These are phyloP conservation scores for Gentiana dahurica DNA, from an alignment of 257 asterid genomes.

Conservation along the genomic window DNA sequence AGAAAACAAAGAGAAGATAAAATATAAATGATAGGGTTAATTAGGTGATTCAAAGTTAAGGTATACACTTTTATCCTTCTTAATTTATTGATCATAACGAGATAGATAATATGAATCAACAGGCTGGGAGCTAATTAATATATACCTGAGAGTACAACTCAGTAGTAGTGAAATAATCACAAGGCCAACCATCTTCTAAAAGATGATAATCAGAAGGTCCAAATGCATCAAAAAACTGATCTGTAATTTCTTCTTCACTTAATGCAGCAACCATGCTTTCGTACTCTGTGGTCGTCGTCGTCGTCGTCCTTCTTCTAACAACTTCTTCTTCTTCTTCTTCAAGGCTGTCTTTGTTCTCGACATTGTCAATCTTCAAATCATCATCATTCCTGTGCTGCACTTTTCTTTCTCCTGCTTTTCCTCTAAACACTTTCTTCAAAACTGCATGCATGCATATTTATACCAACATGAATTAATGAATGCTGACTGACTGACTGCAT, in stretches of 20 bases:
- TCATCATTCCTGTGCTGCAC: constrained; percentile 27
- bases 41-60: too few relatives aligned
- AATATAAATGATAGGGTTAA: too few relatives aligned
- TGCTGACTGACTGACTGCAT: neutral
- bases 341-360: constrained; percentile 29
- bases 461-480: neutral
- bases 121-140: neutral
- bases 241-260: constrained; percentile 59
- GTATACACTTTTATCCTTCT: too few relatives aligned
- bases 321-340: constrained; percentile 27
- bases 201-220: constrained; percentile 81
- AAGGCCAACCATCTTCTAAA: constrained; percentile 63
- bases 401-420: constrained; percentile 41
- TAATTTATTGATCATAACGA: too few relatives aligned
- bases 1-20: too few relatives aligned
- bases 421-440: constrained; percentile 76
- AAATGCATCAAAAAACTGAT: constrained; percentile 87
- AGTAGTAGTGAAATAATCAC: constrained; percentile 29
- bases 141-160: constrained; percentile 75
- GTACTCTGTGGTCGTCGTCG: constrained; percentile 48
- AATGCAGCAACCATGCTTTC: constrained; percentile 67
- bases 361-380: constrained; percentile 43
- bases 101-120: too few relatives aligned
- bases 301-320: too few relatives aligned
- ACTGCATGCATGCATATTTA: constrained; percentile 30